phyloP scores from a whole-genome alignment of 768 basidiomycete species.

The Boletus rufocinnamomeus region DNA sequence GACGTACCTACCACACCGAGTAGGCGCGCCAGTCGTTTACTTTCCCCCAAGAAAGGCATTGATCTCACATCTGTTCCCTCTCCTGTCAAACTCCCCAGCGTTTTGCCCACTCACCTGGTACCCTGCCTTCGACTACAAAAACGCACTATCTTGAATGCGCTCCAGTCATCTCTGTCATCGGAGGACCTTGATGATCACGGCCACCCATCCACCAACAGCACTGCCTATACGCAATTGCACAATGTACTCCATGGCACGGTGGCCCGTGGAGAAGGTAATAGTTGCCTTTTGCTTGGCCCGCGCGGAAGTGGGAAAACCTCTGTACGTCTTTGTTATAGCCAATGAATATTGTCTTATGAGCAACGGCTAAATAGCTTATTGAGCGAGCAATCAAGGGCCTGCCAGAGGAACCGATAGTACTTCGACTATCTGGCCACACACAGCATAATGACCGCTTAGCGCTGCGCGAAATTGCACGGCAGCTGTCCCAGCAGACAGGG shows the following conservation, averaged over 20 bases:
- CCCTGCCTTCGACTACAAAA: slow-evolving; percentile 59
- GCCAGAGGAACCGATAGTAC: slow-evolving; percentile 58
- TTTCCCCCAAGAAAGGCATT: slow-evolving; percentile 19
- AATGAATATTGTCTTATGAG: slow-evolving; percentile 6
- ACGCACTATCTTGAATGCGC: slow-evolving; percentile 49
- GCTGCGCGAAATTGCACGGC: slow-evolving; percentile 88
- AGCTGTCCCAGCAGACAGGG: slow-evolving; percentile 79
- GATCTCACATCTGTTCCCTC: slow-evolving; percentile 5
- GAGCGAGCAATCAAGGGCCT: slow-evolving; percentile 55
- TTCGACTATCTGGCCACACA: slow-evolving; percentile 83
- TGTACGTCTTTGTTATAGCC: slow-evolving; percentile 39
- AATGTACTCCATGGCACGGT: slow-evolving; percentile 74
- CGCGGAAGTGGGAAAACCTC: slow-evolving; percentile 84
- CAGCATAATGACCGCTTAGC: slow-evolving; percentile 87
- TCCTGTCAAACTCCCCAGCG: slow-evolving; percentile 26
- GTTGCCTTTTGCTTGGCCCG: slow-evolving; percentile 85
- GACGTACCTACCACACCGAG: slow-evolving; percentile 23
- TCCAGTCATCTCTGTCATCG: slow-evolving; percentile 37
- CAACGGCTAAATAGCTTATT: slow-evolving; percentile 48
- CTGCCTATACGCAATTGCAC: slow-evolving; percentile 57
- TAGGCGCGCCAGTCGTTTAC: slow-evolving; percentile 8
- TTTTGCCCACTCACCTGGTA: slow-evolving; percentile 44
- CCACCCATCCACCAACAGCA: slow-evolving; percentile 46
- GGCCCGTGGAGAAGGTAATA: slow-evolving; percentile 86
- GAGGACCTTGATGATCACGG: slow-evolving; percentile 37